Conservation (phyloP, 208 protist species). For the Vickermania spadyakhi region DNA sequence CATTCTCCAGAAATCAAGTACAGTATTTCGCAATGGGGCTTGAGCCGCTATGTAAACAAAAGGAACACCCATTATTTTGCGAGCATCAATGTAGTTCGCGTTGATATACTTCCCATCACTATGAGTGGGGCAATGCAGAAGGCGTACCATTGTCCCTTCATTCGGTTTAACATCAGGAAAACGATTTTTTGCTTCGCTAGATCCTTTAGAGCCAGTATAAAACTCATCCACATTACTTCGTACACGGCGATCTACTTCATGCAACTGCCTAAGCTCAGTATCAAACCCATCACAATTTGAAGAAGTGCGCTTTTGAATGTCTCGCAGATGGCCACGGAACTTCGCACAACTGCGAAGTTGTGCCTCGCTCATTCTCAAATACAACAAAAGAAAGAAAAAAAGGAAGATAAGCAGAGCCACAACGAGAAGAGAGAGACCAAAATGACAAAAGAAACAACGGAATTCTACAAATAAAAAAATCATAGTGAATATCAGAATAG, state of each 20-base stretch:
- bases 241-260: slow-evolving; percentile 41
- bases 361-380: not conserved
- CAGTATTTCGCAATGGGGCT: slow-evolving; percentile 69
- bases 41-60: slow-evolving; percentile 90
- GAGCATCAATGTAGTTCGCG: slow-evolving; percentile 79
- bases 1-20: slow-evolving; percentile 89
- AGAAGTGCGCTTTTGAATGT: slow-evolving; percentile 10
- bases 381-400: too few species aligned
- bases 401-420: too few species aligned
- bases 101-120: slow-evolving; percentile 78
- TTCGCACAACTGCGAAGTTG: not conserved
- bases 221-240: slow-evolving; percentile 65
- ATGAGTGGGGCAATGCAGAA: slow-evolving; percentile 12
- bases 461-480: too few species aligned
- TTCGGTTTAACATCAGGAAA: slow-evolving; percentile 64
- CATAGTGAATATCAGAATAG: too few species aligned
- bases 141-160: slow-evolving; percentile 51
- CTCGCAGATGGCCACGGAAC: not conserved
- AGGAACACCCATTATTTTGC: slow-evolving; percentile 42
- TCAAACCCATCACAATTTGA: slow-evolving; percentile 51
- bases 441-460: too few species aligned
- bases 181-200: slow-evolving; percentile 65
- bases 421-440: too few species aligned
- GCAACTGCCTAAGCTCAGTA: slow-evolving; percentile 39
- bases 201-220: slow-evolving; percentile 47